phyloP scores from a whole-genome alignment of 2,329 filamentous ascomycete genomes.

The Trichophaea hybrida region DNA sequence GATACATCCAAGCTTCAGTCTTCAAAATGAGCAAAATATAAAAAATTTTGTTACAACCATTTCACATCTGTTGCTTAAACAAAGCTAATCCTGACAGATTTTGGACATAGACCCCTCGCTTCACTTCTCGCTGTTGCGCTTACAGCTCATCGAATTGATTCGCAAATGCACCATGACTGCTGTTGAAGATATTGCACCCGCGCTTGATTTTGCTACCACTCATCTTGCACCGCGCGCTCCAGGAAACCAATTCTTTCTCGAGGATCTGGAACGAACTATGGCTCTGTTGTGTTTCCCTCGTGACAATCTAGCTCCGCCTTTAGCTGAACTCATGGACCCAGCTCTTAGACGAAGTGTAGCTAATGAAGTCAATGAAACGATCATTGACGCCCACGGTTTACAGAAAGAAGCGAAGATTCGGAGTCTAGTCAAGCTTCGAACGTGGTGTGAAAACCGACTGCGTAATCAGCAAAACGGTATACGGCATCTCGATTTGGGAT shows the following conservation, averaged over 20 bases:
- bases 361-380: conserved; percentile 73
- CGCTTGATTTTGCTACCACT: conserved; percentile 71
- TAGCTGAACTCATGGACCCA: conserved; percentile 65
- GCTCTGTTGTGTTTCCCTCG: conserved; percentile 74
- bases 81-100: conserved; percentile 44
- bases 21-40: conserved; percentile 61
- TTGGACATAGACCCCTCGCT: conserved; percentile 68
- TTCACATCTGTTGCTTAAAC: conserved; percentile 3
- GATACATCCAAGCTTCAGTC: conserved; percentile 62
- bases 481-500: conserved; percentile 22
- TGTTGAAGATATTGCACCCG: conserved; percentile 60
- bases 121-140: conserved; percentile 75
- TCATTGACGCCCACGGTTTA: conserved; percentile 58
- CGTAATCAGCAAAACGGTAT: conserved; percentile 20
- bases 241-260: conserved; percentile 63
- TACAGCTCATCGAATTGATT: conserved; percentile 91
- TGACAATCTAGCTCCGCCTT: conserved; percentile 61
- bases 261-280: conserved; percentile 85
- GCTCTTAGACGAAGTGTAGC: conserved; percentile 72
- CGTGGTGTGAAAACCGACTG: conserved; percentile 58
- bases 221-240: conserved; percentile 79
- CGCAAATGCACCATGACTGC: conserved; percentile 52
- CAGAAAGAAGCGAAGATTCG: conserved; percentile 69
- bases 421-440: conserved; percentile 63
- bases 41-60: conserved; percentile 3